Evolutionary conservation across 495 filamentous ascomycete genomes (phyloP).

Genomic region (Penicillium parvum): DNA sequence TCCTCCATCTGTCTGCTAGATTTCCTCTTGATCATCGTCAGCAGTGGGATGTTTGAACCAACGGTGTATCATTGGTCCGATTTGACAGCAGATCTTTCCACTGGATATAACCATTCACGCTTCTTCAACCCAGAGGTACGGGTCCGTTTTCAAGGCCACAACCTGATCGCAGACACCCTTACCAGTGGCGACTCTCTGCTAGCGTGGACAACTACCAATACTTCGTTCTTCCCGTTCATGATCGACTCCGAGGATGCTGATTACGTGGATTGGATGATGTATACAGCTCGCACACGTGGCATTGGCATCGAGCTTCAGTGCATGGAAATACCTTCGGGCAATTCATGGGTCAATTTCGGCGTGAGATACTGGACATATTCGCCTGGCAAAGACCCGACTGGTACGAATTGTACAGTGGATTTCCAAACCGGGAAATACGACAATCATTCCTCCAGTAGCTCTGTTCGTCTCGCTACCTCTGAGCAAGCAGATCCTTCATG

Average conservation of each 20-base stretch:
- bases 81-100: neutral
- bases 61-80: conserved; percentile 3
- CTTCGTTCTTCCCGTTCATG: conserved; percentile 9
- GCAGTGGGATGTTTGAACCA: conserved; percentile 24
- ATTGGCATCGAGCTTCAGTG: conserved; percentile 16
- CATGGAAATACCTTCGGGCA: neutral
- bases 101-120: conserved; percentile 7
- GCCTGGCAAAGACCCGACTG: neutral
- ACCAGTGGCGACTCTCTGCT: neutral
- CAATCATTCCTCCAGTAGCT: neutral
- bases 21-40: conserved; percentile 13
- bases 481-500: neutral
- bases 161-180: conserved; percentile 7
- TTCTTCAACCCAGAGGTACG: conserved; percentile 6
- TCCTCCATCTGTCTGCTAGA: conserved; percentile 14
- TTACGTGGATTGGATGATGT: conserved; percentile 1
- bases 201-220: conserved; percentile 10
- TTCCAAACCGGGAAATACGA: neutral
- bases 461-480: neutral
- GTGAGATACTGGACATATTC: conserved; percentile 9
- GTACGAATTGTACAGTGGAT: conserved; percentile 7
- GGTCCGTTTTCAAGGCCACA: conserved; percentile 6
- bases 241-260: conserved; percentile 3
- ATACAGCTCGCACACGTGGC: conserved; percentile 13
- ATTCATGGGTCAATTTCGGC: neutral